These are phyloP conservation scores for Coemansia nantahalensis DNA, from an alignment of 192 early-diverging fungal species.

Conservation along the genomic window DNA sequence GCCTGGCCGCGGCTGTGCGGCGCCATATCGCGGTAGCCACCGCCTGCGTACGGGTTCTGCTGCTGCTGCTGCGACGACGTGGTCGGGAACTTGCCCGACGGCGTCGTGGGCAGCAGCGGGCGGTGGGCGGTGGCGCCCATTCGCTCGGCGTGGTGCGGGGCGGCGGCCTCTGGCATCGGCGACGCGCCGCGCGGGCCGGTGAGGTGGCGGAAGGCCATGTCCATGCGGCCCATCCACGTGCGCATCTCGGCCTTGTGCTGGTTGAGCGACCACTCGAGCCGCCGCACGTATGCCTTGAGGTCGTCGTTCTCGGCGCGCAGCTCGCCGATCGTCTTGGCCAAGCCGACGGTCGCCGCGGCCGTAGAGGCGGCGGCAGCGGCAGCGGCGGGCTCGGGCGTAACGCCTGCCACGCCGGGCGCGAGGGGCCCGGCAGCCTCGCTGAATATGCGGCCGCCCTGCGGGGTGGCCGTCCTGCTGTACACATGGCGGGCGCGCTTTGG, in stretches of 20 bases:
- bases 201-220: slow-evolving; percentile 16
- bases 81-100: too few relatives aligned
- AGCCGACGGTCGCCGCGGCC: not conserved
- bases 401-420: not conserved
- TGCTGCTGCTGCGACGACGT: not conserved
- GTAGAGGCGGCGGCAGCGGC: not conserved
- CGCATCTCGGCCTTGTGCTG: slow-evolving; percentile 40
- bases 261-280: slow-evolving; percentile 30
- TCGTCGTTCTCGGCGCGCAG: slow-evolving; percentile 45
- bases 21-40: not conserved
- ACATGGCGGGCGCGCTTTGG: slow-evolving; percentile 25
- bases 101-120: not conserved
- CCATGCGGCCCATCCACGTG: slow-evolving; percentile 41
- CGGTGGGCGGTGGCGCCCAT: not conserved
- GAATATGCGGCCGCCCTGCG: slow-evolving; percentile 1
- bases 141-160: not conserved
- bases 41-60: not conserved
- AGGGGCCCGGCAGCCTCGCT: not conserved
- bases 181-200: not conserved
- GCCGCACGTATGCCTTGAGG: slow-evolving; percentile 28
- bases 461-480: slow-evolving; percentile 12
- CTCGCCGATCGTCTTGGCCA: slow-evolving; percentile 7
- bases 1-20: too few relatives aligned
- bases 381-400: not conserved
- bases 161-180: not conserved